phyloP scores from a whole-genome alignment of 345 rosid species.

The Psidium guajava region DNA sequence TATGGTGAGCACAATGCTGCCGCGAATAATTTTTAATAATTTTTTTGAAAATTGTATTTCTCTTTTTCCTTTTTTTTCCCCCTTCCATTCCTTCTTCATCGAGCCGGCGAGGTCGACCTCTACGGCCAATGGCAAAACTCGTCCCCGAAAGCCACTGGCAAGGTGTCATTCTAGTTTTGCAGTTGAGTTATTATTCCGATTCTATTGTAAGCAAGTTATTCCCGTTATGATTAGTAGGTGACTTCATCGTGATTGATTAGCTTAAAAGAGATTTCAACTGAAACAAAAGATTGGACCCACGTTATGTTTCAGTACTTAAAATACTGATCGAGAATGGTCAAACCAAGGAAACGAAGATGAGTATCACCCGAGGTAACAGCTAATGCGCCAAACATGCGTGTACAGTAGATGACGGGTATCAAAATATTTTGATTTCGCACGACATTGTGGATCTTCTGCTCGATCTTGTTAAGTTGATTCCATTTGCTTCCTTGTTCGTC shows the following conservation, averaged over 20 bases:
- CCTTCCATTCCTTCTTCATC: too few species aligned
- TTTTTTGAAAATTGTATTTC: too few species aligned
- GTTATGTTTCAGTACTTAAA: background rate
- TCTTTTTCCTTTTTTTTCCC: too few species aligned
- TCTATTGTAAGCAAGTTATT: background rate
- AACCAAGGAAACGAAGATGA: background rate
- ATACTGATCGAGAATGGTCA: background rate
- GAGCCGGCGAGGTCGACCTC: too few species aligned
- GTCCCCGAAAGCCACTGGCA: too few species aligned
- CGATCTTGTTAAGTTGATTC: background rate
- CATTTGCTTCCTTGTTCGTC: background rate
- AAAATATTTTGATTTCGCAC: background rate
- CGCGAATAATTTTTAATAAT: too few species aligned
- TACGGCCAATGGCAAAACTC: too few species aligned
- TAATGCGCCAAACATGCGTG: background rate
- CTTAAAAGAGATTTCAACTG: background rate
- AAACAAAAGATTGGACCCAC: background rate
- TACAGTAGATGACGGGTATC: background rate
- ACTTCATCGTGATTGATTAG: background rate
- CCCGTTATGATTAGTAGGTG: background rate
- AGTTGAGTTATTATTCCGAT: background rate
- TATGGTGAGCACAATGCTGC: rapidly evolving
- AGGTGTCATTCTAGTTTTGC: background rate
- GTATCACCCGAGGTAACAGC: background rate
- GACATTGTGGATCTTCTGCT: background rate